Percentiles rank a stretch among this genome's conserved stretches.
Evolutionary conservation across 345 rosid species (phyloP).

Genomic region (Cochlearia excelsa): DNA sequence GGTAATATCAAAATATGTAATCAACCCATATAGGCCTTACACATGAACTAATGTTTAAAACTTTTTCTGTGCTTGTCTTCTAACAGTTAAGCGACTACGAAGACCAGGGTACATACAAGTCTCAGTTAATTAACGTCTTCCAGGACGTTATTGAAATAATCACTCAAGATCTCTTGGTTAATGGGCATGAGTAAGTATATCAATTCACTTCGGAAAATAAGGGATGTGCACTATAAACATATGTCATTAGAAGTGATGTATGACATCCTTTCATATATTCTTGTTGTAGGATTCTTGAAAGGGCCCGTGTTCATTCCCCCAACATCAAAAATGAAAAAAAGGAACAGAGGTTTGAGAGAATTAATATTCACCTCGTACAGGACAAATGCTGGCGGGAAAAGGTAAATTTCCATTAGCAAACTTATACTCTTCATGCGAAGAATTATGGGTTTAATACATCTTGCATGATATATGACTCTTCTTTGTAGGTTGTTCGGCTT

Average conservation of each 20-base stretch:
- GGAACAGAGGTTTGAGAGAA: constrained; percentile 78
- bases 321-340: constrained; percentile 34
- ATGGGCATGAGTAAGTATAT: constrained; percentile 74
- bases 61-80: constrained; percentile 21
- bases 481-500: constrained; percentile 64
- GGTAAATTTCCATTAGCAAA: constrained; percentile 41
- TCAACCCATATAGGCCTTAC: not conserved
- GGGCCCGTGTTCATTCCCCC: constrained; percentile 26
- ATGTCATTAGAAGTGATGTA: constrained; percentile 16
- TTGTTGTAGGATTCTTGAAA: constrained; percentile 54
- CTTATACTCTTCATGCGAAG: constrained; percentile 1
- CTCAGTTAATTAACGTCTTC: constrained; percentile 77
- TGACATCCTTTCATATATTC: constrained; percentile 20
- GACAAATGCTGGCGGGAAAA: constrained; percentile 57
- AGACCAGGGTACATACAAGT: constrained; percentile 42
- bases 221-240: constrained; percentile 6
- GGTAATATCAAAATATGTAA: constrained; percentile 43
- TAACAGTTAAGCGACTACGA: constrained; percentile 54
- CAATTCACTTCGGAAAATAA: constrained; percentile 4
- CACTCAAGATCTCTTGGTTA: constrained; percentile 60
- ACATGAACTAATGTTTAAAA: constrained; percentile 20
- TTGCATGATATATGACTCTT: constrained; percentile 18
- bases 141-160: constrained; percentile 92
- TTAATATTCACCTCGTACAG: constrained; percentile 37
- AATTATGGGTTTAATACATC: constrained; percentile 4